A percentile compares a stretch with the other conserved stretches of the same genome.
Evolutionary conservation across 176 grass and related monocot species (phyloP).

Genomic region (Bromus sterilis): DNA sequence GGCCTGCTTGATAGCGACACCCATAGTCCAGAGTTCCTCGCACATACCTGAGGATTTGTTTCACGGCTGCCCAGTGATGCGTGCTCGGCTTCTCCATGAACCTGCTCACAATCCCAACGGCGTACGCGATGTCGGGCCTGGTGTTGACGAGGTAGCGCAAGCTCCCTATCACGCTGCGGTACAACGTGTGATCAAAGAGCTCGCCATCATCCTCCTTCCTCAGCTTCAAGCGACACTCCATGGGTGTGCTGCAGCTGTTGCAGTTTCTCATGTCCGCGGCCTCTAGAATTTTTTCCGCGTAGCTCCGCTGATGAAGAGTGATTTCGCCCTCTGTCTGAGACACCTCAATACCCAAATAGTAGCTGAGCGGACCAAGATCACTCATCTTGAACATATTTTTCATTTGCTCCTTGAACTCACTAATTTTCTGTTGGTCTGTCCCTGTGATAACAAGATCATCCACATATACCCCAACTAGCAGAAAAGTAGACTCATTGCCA

Average conservation of each 20-base stretch:
- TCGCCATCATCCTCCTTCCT: not conserved
- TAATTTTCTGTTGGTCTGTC: not conserved
- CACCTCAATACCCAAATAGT: not conserved
- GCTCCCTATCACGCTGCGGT: not conserved
- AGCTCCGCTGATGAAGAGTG: no score
- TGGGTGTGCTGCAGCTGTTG: not conserved
- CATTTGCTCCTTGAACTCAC: not conserved
- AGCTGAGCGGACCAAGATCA: not conserved
- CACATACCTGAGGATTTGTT: not conserved
- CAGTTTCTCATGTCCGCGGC: not conserved
- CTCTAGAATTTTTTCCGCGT: not conserved
- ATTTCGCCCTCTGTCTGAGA: not conserved
- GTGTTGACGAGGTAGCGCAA: not conserved
- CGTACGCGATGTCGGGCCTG: not conserved
- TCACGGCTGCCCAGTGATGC: no score
- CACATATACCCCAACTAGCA: not conserved
- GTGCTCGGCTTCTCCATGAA: not conserved
- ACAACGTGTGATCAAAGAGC: not conserved
- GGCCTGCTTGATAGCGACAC: not conserved
- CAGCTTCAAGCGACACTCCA: not conserved
- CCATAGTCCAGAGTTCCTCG: not conserved
- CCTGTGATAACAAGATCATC: not conserved
- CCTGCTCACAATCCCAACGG: not conserved
- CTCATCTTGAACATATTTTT: not conserved
- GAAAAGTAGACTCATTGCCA: no score